Conservation (phyloP, 192 early-diverging fungal species). For the Linnemannia zychae region DNA sequence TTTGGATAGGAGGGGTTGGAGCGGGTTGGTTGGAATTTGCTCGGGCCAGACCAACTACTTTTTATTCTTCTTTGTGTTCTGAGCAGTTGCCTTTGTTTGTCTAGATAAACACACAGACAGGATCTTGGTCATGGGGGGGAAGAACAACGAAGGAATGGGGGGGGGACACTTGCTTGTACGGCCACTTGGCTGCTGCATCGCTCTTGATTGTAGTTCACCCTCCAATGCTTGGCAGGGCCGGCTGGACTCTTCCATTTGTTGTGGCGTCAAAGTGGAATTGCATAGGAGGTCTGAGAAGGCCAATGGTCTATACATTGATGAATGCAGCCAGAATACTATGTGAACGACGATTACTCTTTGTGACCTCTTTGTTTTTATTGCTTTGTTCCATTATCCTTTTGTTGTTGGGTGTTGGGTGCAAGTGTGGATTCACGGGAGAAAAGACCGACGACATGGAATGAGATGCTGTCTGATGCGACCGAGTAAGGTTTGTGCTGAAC, state of each 20-base stretch:
- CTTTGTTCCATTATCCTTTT: not conserved
- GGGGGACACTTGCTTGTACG: not conserved
- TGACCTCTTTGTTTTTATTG: not conserved
- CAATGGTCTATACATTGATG: too few species aligned
- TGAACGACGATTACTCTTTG: not conserved
- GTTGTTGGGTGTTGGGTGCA: not conserved
- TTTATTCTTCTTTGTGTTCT: not conserved
- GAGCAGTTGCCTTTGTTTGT: not conserved
- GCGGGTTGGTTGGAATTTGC: not conserved
- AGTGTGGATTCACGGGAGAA: not conserved
- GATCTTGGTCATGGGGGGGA: not conserved
- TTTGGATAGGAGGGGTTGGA: not conserved
- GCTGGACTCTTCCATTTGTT: not conserved
- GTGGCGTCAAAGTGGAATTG: conserved; percentile 1
- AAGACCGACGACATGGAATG: not conserved
- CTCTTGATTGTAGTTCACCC: not conserved
- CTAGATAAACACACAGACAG: not conserved
- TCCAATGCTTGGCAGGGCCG: not conserved
- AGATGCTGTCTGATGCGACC: not conserved
- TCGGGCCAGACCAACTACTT: not conserved
- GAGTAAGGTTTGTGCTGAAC: conserved; percentile 1
- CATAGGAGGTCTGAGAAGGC: not conserved
- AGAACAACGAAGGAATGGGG: not conserved
- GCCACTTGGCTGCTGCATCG: not conserved
- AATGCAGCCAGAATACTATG: too few species aligned